These are phyloP conservation scores for Pilasporangium apinafurcum DNA, from an alignment of 352 stramenopile genomes.

Conservation along the genomic window DNA sequence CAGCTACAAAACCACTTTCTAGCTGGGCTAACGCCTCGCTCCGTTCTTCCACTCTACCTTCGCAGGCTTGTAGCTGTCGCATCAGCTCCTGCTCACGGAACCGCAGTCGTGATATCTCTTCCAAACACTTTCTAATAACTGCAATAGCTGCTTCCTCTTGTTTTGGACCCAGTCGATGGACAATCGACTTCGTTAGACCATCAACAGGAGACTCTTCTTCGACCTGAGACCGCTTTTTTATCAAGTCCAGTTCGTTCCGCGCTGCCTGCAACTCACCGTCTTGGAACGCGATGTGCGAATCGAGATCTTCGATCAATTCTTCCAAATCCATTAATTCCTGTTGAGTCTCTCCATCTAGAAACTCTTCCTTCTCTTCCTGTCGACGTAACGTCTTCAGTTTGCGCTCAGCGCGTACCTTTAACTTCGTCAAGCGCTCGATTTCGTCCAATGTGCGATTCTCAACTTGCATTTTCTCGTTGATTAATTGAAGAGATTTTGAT, in stretches of 20 bases:
- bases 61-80: constrained; percentile 24
- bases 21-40: constrained; percentile 44
- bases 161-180: constrained; percentile 14
- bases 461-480: constrained; percentile 62
- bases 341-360: constrained; percentile 52
- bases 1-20: constrained; percentile 50
- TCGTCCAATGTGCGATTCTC: constrained; percentile 58
- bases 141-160: neutral
- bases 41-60: constrained; percentile 36
- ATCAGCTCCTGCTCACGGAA: constrained; percentile 37
- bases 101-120: constrained; percentile 42
- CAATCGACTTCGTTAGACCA: constrained; percentile 16
- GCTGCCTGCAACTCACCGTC: constrained; percentile 56
- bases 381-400: constrained; percentile 43
- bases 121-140: constrained; percentile 44
- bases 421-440: constrained; percentile 59
- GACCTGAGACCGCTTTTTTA: constrained; percentile 30
- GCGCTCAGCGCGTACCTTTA: constrained; percentile 54
- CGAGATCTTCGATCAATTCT: constrained; percentile 71
- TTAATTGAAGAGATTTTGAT: constrained; percentile 38
- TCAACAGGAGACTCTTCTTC: constrained; percentile 46
- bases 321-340: constrained; percentile 68
- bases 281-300: constrained; percentile 80
- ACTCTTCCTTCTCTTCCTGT: constrained; percentile 43
- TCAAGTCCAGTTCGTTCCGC: constrained; percentile 39